Conservation (phyloP, 2,329 filamentous ascomycete genomes). For the Cladophialophora exuberans region DNA sequence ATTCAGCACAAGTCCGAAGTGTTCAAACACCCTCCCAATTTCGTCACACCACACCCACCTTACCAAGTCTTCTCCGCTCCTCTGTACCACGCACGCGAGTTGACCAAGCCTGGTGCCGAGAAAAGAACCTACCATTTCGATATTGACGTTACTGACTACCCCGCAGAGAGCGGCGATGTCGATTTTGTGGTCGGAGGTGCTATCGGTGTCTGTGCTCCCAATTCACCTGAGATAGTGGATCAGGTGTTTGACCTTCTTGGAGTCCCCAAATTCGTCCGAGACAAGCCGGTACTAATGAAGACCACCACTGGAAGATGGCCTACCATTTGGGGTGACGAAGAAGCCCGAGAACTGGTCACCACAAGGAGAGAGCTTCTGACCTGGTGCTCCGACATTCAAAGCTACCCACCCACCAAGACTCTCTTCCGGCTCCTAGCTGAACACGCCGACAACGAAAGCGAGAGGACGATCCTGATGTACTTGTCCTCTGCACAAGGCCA, state of each 20-base stretch:
- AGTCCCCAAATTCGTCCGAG: constrained; percentile 78
- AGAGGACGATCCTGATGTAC: constrained; percentile 86
- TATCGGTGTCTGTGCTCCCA: constrained; percentile 90
- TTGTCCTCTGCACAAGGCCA: constrained; percentile 90
- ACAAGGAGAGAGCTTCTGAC: constrained; percentile 89
- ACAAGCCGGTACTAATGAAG: constrained; percentile 78
- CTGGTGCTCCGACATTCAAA: constrained; percentile 94
- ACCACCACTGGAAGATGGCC: constrained; percentile 88
- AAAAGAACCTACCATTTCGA: constrained; percentile 98
- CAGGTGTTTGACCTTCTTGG: constrained; percentile 81
- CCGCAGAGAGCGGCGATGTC: constrained; percentile 73
- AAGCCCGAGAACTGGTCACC: constrained; percentile 81
- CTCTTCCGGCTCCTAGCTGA: constrained; percentile 85
- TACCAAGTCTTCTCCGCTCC: constrained; percentile 91
- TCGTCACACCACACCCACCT: constrained; percentile 92
- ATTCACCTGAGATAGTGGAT: constrained; percentile 75
- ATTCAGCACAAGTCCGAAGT: constrained; percentile 11
- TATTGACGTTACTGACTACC: constrained; percentile 93
- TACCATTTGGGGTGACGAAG: constrained; percentile 94
- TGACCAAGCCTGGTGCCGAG: constrained; percentile 86
- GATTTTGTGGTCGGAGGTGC: constrained; percentile 98
- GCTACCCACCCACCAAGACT: constrained; percentile 85
- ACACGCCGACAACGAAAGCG: constrained; percentile 75
- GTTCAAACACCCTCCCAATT: constrained; percentile 72
- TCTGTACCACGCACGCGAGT: constrained; percentile 79